Evolutionary conservation across 106 monocot species (phyloP).

Genomic region (Phalaenopsis equestris): DNA sequence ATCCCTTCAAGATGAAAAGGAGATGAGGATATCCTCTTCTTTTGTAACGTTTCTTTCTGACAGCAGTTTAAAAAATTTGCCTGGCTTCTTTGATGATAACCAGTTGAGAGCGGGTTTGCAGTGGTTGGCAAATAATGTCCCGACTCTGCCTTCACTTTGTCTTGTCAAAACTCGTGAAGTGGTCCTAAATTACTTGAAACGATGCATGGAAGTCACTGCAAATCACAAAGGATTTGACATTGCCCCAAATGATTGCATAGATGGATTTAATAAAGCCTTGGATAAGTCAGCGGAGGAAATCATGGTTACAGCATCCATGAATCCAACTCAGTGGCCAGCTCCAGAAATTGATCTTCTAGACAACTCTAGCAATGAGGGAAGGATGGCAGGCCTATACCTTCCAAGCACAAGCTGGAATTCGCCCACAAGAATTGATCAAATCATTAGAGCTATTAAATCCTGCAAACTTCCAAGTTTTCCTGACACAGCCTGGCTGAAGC

Average conservation of each 20-base stretch:
- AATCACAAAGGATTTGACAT: constrained; percentile 22
- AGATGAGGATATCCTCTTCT: constrained; percentile 30
- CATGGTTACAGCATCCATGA: constrained; percentile 34
- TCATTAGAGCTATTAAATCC: constrained; percentile 26
- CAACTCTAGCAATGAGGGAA: constrained; percentile 26
- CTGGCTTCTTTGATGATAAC: constrained; percentile 58
- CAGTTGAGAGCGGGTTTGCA: constrained; percentile 51
- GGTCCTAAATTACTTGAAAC: constrained; percentile 33
- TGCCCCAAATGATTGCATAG: constrained; percentile 46
- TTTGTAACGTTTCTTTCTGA: constrained; percentile 41
- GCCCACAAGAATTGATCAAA: constrained; percentile 24
- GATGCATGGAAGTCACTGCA: constrained; percentile 19
- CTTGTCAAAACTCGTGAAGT: constrained; percentile 45
- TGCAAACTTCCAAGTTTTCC: constrained; percentile 62
- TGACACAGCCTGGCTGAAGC: constrained; percentile 39
- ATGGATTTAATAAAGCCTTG: constrained; percentile 60
- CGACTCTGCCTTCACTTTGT: constrained; percentile 37
- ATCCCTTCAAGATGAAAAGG: constrained; percentile 36
- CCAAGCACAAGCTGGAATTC: constrained; percentile 58
- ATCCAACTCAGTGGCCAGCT: constrained; percentile 67
- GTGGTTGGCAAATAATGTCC: constrained; percentile 71
- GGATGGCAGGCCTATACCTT: constrained; percentile 24
- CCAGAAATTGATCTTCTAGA: constrained; percentile 61
- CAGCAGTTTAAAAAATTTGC: neutral
- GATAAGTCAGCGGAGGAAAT: constrained; percentile 40